Evolutionary conservation across 139 green algal genomes (phyloP).

Genomic region (Coelastrella sp.): DNA sequence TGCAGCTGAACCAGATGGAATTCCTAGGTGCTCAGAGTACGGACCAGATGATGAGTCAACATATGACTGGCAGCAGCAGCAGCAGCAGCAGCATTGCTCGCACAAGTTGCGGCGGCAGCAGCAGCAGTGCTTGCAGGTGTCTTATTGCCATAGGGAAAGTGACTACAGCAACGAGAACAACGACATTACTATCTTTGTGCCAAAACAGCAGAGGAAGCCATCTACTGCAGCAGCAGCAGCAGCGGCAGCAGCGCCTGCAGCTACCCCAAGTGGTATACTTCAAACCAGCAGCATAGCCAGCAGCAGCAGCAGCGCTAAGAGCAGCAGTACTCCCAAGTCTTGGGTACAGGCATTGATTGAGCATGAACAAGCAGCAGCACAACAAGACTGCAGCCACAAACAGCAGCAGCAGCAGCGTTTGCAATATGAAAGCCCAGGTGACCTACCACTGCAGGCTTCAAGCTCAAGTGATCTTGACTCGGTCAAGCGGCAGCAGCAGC

Average conservation of each 20-base stretch:
- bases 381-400: background rate
- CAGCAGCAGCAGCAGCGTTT: conserved; percentile 21
- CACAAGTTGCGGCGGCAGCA: background rate
- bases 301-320: background rate
- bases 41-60: background rate
- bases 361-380: background rate
- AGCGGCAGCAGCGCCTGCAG: background rate
- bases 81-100: too few species aligned
- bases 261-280: background rate
- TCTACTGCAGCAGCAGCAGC: background rate
- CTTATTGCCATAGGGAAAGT: background rate
- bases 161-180: background rate
- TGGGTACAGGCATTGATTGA: background rate
- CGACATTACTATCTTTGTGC: background rate
- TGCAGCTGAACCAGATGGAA: background rate
- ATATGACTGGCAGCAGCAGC: background rate
- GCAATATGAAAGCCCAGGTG: conserved; percentile 67
- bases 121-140: background rate
- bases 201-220: background rate
- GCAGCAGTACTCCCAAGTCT: background rate
- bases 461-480: background rate
- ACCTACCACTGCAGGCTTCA: conserved; percentile 39
- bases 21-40: background rate
- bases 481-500: background rate
- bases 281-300: background rate